These are phyloP conservation scores for Dendrobium huoshanense DNA, from an alignment of 106 monocot species.

Conservation along the genomic window DNA sequence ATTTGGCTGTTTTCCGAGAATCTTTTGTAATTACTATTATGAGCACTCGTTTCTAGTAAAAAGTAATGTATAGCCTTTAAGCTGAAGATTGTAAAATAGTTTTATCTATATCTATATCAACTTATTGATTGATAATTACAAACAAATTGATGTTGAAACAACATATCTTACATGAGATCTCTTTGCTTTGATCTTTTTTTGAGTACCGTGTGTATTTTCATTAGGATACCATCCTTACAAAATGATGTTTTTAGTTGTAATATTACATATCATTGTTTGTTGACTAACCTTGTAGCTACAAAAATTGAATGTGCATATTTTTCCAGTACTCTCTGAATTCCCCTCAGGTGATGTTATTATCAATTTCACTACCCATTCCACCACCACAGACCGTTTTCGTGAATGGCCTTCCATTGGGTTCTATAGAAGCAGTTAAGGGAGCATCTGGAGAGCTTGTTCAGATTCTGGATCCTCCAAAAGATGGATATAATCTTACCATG, in stretches of 20 bases:
- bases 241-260: background rate
- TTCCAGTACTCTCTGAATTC: background rate
- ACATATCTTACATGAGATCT: too few relatives aligned
- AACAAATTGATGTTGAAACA: too few relatives aligned
- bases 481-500: slow-evolving; percentile 94
- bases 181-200: too few relatives aligned
- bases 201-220: background rate
- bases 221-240: background rate
- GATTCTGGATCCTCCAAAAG: slow-evolving; percentile 95
- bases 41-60: too few relatives aligned
- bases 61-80: background rate
- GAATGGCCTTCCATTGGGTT: slow-evolving; percentile 73
- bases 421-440: slow-evolving; percentile 83
- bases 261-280: background rate
- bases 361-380: slow-evolving; percentile 66
- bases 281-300: background rate
- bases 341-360: slow-evolving; percentile 71
- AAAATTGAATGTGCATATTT: background rate
- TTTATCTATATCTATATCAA: background rate
- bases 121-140: background rate
- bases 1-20: too few relatives aligned
- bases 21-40: too few relatives aligned
- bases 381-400: slow-evolving; percentile 64
- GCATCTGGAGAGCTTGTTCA: slow-evolving; percentile 68
- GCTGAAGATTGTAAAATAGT: background rate